These are phyloP conservation scores for Nymphaea thermarum DNA, from an alignment of 164 flowering plant species.

Conservation along the genomic window DNA sequence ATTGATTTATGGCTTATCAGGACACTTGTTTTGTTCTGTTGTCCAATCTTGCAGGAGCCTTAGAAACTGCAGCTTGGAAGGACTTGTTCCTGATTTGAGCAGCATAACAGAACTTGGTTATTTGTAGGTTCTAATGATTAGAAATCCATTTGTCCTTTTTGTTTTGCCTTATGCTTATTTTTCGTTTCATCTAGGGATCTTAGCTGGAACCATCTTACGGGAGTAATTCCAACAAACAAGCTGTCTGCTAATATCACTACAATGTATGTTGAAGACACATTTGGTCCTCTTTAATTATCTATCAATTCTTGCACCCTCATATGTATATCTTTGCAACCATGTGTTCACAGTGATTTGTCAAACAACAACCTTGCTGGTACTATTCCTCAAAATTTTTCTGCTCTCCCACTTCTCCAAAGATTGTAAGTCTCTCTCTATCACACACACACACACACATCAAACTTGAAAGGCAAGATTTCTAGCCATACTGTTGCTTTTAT, in stretches of 20 bases:
- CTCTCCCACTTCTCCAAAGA: conserved; percentile 54
- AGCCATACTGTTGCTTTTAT: too few species aligned
- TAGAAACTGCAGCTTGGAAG: conserved; percentile 74
- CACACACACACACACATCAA: not conserved
- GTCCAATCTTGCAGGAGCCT: conserved; percentile 51
- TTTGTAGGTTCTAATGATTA: conserved; percentile 36
- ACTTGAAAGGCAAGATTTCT: too few species aligned
- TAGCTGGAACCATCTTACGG: conserved; percentile 58
- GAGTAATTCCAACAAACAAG: conserved; percentile 44
- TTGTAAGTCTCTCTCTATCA: conserved; percentile 35
- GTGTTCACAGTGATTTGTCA: conserved; percentile 53
- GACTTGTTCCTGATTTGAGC: conserved; percentile 68
- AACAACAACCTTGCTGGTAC: conserved; percentile 58
- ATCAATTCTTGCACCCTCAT: not conserved
- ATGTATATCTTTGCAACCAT: not conserved
- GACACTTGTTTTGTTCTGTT: not conserved
- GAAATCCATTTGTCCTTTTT: not conserved
- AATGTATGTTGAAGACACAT: conserved; percentile 31
- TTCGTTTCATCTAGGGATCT: conserved; percentile 51
- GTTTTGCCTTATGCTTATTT: not conserved
- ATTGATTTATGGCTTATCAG: not conserved
- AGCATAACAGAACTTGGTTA: conserved; percentile 35
- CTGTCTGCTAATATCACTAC: conserved; percentile 60
- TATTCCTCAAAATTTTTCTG: conserved; percentile 51
- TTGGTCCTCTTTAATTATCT: too few species aligned